Evolutionary conservation across 1,139 yeast genomes (phyloP).

Genomic region (Pichia sp.): DNA sequence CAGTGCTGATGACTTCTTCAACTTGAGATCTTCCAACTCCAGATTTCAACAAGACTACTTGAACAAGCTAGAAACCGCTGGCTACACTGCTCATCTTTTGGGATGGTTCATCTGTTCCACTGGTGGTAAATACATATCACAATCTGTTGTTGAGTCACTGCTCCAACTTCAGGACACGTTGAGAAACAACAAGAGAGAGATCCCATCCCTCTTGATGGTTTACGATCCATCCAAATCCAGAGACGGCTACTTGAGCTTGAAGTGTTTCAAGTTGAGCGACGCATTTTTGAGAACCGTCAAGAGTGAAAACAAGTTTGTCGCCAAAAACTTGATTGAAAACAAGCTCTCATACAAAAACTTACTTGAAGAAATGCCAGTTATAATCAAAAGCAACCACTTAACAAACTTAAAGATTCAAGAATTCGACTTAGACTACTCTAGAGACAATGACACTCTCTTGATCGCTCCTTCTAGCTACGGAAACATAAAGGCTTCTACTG

Average conservation of each 20-base stretch:
- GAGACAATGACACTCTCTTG: slow-evolving; percentile 29
- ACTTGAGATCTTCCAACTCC: slow-evolving; percentile 52
- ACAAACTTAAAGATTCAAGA: slow-evolving; percentile 33
- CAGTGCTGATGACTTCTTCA: slow-evolving; percentile 46
- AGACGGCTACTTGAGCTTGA: slow-evolving; percentile 54
- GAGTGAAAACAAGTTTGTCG: slow-evolving; percentile 55
- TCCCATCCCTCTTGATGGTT: slow-evolving; percentile 59
- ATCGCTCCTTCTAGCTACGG: slow-evolving; percentile 38
- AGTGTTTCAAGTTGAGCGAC: slow-evolving; percentile 66
- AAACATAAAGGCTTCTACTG: slow-evolving; percentile 42
- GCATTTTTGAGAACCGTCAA: slow-evolving; percentile 50
- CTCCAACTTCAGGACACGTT: slow-evolving; percentile 55
- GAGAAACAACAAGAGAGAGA: slow-evolving; percentile 33
- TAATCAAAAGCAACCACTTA: slow-evolving; percentile 57
- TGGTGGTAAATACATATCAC: slow-evolving; percentile 67
- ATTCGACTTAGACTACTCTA: slow-evolving; percentile 16
- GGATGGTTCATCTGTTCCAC: slow-evolving; percentile 80
- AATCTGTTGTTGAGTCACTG: slow-evolving; percentile 61
- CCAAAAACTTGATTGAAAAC: slow-evolving; percentile 58
- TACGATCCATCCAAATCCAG: slow-evolving; percentile 70
- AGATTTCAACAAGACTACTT: slow-evolving; percentile 70
- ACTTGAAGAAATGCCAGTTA: slow-evolving; percentile 68
- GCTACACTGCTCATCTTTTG: slow-evolving; percentile 66
- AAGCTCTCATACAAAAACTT: slow-evolving; percentile 64
- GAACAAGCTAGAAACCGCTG: slow-evolving; percentile 56